Percentiles rank a stretch among this genome's conserved stretches.
These are phyloP conservation scores for Talaromyces stipitatus DNA, from an alignment of 495 filamentous ascomycete species.

Conservation along the genomic window DNA sequence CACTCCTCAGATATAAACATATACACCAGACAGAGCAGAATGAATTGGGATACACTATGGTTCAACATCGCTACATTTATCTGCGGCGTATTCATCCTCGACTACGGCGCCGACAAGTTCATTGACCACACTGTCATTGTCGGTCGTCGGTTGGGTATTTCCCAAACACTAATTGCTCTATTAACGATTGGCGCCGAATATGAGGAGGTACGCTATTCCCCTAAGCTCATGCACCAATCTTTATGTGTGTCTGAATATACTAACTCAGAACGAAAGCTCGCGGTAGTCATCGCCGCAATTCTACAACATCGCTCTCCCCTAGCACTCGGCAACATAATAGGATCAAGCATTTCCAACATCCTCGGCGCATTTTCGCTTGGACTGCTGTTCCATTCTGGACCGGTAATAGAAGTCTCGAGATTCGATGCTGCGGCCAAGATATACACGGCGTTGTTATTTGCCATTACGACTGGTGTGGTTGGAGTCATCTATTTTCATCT, in stretches of 20 bases:
- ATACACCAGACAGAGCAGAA: neutral
- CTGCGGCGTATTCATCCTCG: slow-evolving; percentile 19
- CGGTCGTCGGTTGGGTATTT: slow-evolving; percentile 36
- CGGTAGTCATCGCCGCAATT: slow-evolving; percentile 42
- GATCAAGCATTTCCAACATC: slow-evolving; percentile 49
- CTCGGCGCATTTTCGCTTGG: slow-evolving; percentile 49
- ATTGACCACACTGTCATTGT: slow-evolving; percentile 46
- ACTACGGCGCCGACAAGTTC: slow-evolving; percentile 33
- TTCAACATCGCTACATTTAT: slow-evolving; percentile 19
- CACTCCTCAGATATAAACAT: neutral
- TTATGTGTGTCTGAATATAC: neutral
- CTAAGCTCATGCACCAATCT: slow-evolving; percentile 2
- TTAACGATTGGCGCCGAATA: slow-evolving; percentile 50
- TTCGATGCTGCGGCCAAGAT: slow-evolving; percentile 43
- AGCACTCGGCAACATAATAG: slow-evolving; percentile 49
- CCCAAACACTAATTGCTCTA: slow-evolving; percentile 41
- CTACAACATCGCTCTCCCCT: slow-evolving; percentile 36
- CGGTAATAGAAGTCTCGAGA: neutral
- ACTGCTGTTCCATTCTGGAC: slow-evolving; percentile 28
- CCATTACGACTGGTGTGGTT: slow-evolving; percentile 29
- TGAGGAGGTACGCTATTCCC: slow-evolving; percentile 40
- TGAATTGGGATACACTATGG: slow-evolving; percentile 13
- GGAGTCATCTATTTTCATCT: slow-evolving; percentile 20
- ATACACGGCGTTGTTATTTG: slow-evolving; percentile 32
- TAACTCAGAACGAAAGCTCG: slow-evolving; percentile 32